Evolutionary conservation across 768 basidiomycete genomes (phyloP), one percentile per base, ranked within the genome.

Genomic region (Rickenella mellea): DNA sequence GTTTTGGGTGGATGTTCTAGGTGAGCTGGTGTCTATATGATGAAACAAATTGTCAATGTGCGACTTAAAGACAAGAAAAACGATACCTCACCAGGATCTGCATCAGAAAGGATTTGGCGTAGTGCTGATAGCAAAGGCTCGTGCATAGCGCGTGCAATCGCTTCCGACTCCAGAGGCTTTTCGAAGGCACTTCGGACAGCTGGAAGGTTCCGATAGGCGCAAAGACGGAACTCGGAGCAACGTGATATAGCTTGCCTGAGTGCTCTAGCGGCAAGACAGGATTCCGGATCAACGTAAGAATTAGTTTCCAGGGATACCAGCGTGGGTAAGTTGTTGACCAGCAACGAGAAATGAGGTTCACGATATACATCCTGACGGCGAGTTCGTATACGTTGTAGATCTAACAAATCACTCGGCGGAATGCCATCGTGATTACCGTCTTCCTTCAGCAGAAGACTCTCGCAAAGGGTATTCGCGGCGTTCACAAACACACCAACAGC

Each of bases 301-400:
- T 80, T 83, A 39, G 76, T 71, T 59, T 90, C 87, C 37, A 89
- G 59, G 30, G 75, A 71, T 14, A 90, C 78, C 6, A 90, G 70
- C 0, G 73, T 67, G 1, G 87, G 85, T 27, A 88, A 74, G 46
- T 67, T 75, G 8, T 69, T 64, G 10, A 80, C 73, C 6, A 90
- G 70, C 19, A 66, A 56, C 5, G 73, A 59, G 51, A 89, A 87
- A 53, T 86, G 76, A 2, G 77, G 66, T 42, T 77, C 75, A 20
- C 68, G 62, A 52, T 81, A 88, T 4, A 83, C 78, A 38, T 75
- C 74, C 50, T 79, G 74, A 25, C 83, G 68, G 21, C 82, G 72
- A 17, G 83, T 83, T 46, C 72, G 71, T 33, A 89, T 69, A 19
- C 78, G 74, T 48, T 87, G 87, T 3, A 78, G 56, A 40, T 86